A percentile compares a stretch with the other conserved stretches of the same genome.
phyloP scores from a whole-genome alignment of 139 green algal genomes.

The Parachlorella kessleri region DNA sequence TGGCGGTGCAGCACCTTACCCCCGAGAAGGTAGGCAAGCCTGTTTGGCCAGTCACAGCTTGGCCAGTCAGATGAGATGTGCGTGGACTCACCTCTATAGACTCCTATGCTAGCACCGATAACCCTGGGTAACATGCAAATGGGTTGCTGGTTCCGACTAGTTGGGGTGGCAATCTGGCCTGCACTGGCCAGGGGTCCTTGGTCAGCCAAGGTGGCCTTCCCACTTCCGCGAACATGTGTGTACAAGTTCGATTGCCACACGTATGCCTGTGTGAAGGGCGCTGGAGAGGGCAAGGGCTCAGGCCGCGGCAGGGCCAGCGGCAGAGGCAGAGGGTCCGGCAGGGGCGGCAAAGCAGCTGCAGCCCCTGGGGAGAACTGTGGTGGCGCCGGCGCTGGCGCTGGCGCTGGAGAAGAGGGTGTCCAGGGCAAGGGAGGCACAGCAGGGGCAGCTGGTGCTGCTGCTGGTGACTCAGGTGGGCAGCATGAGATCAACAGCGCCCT shows the following conservation, averaged over 20 bases:
- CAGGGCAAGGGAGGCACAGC: not conserved
- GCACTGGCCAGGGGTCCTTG: no score
- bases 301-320: slow-evolving; percentile 15
- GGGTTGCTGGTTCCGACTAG: no score
- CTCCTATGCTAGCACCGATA: no score
- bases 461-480: not conserved
- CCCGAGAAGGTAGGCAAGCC: slow-evolving; percentile 20
- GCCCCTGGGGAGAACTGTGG: not conserved
- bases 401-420: not conserved
- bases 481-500: no score
- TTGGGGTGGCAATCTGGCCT: no score
- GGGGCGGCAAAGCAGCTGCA: not conserved
- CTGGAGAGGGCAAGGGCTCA: not conserved
- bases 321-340: slow-evolving; percentile 1
- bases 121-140: no score
- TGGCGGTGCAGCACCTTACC: slow-evolving; percentile 30
- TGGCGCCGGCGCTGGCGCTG: not conserved
- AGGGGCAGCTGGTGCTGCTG: not conserved
- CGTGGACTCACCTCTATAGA: no score
- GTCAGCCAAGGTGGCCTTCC: no score
- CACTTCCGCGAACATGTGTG: no score
- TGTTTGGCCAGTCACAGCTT: no score
- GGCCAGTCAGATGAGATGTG: no score
- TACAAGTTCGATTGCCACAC: no score
- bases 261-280: not conserved